Evolutionary conservation across 495 filamentous ascomycete species (phyloP), one percentile per base, ranked within the genome.

Genomic region (Podospora pseudopauciseta): DNA sequence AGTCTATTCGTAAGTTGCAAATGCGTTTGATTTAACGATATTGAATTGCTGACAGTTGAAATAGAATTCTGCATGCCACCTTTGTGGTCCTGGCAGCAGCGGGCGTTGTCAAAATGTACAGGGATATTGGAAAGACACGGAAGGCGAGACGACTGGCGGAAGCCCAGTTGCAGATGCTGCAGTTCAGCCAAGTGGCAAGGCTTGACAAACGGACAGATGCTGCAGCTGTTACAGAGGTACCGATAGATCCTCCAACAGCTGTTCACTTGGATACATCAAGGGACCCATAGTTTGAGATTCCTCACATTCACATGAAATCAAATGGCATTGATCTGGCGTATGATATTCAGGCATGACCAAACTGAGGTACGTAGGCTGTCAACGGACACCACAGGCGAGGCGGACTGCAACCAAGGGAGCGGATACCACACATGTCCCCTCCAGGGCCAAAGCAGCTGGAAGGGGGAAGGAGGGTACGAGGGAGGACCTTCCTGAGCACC

Each of bases 61-160:
- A 19, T 55, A 76, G 74, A 57, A 61, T 74, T 23, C 19, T 75
- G 1, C 74, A 75, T 55, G 59, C 68, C 1, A 18, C 62, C 5
- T 75, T 75, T 57, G 55, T 76, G 53, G 20, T 76, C 4, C 19
- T 73, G 32, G 71, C 71, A 18, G 68, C 69, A 5, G 62, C n/a
- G 13, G 74, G 66, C 13, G 49, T 70, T 27, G 54, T 70, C 3
- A 34, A 26, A 30, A 59, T 76, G 2, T 72, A 70, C 13, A 20
- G 58, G 16, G 28, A 63, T 0, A 60, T 60, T 2, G 71, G 66
- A 9, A 67, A 60, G 26, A 26, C 19, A 1, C 19, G 32, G 11
- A 34, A 15, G 3, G 55, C 62, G 15, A 57, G 59, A 26, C 54
- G 32, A 39, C 18, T 73, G 20, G 66, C 66, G 2, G 20, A 44